phyloP scores from a whole-genome alignment of 2,329 filamentous ascomycete genomes.

The Colletotrichum godetiae region DNA sequence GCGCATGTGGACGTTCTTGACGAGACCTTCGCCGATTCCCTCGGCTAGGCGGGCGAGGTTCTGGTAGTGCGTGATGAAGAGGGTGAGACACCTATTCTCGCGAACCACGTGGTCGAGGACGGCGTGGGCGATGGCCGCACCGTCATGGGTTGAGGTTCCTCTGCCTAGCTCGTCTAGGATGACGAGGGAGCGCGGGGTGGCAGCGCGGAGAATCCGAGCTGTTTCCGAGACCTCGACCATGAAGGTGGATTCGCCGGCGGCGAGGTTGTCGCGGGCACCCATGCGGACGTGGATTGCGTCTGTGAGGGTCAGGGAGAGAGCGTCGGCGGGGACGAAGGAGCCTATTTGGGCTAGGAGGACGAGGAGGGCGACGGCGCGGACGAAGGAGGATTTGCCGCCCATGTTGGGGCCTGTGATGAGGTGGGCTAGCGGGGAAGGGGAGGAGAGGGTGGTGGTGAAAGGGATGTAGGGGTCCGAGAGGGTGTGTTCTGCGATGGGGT shows the following conservation, averaged over 20 bases:
- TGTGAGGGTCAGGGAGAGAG: constrained; percentile 80
- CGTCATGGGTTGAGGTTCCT: constrained; percentile 94
- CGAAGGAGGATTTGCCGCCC: constrained; percentile 98
- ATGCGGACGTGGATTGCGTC: constrained; percentile 96
- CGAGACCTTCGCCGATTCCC: constrained; percentile 68
- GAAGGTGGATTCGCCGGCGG: constrained; percentile 94
- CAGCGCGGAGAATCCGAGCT: constrained; percentile 87
- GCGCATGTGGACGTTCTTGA: constrained; percentile 94
- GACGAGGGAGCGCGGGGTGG: constrained; percentile 85
- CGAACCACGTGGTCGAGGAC: constrained; percentile 87
- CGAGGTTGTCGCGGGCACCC: constrained; percentile 95
- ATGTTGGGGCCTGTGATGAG: constrained; percentile 98
- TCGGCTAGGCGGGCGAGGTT: constrained; percentile 78
- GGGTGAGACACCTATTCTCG: constrained; percentile 79
- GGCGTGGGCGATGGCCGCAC: constrained; percentile 93
- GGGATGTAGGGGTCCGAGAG: constrained; percentile 90
- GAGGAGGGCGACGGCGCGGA: constrained; percentile 90
- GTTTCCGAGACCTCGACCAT: constrained; percentile 98
- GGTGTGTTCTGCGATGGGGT: constrained; percentile 95
- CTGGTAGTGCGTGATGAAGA: constrained; percentile 99
- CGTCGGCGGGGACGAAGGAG: constrained; percentile 87
- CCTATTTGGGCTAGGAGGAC: constrained; percentile 95
- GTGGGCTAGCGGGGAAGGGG: constrained; percentile 75
- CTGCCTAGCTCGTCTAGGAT: constrained; percentile 95
- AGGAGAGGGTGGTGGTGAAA: constrained; percentile 82